Evolutionary conservation across 1,284 basidiomycete species (phyloP), one percentile per base, ranked within the genome.

Genomic region (Apiotrichum brassicae): DNA sequence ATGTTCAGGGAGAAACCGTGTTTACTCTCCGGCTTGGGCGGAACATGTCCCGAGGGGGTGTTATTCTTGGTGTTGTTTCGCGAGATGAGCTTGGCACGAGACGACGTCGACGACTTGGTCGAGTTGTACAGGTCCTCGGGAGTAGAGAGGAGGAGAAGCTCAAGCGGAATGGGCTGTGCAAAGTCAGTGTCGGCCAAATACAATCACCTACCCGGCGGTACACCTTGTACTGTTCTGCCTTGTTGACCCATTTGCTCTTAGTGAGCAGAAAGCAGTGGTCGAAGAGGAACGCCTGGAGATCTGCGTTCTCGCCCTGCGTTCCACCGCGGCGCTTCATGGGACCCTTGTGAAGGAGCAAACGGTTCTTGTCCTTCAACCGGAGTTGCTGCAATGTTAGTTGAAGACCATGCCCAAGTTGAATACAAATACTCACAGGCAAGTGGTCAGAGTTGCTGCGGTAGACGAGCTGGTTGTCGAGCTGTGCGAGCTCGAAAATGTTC

Each of bases 251-350:
- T 69, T 82, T 93, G 62, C 84, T 81, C 76, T 98, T 98, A 58
- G 89, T 92, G 80, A 98, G 89, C 39, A 99, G 76, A 46, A 99
- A 75, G 1, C 93, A 93, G 73, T 99, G 94, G 70, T 98, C 95
- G 65, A 99, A 97, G 59, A 98, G 75, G 77, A 95, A 97, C 5
- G 95, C 86, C 61, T 91, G 82, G 48, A 97, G 77, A 68, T 98
- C 94, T 7, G 91, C 85, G 57, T 78, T 85, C 63, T 89, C 87
- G 61, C 83, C 83, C 60, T 85, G 79, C 6, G 76, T 76, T 6
- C 77, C 76, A 43, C 93, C 92, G 6, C 93, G 82, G 66, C 91
- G 88, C 73, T 91, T 97, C 62, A 98, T 77, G 28, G 84, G 77
- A n/a, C 92, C 92, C 72, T 93, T 97, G 76, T 89, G 91, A 30